phyloP scores from a whole-genome alignment of 169 alveolate species.

The Eimeria tenella region DNA sequence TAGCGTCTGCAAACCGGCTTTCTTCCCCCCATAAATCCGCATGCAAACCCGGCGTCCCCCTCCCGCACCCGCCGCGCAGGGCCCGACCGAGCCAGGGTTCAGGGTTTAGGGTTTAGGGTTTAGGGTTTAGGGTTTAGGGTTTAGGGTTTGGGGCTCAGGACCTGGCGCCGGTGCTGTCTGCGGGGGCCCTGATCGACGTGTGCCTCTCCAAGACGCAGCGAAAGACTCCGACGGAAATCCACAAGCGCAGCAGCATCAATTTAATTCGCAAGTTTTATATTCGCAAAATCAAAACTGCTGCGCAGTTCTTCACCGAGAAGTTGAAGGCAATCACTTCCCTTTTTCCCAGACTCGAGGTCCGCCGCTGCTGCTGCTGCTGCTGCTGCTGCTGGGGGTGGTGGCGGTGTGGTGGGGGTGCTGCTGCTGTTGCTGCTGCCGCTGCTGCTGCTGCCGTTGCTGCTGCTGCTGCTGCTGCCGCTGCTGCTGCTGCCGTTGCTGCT shows the following conservation, averaged over 20 bases:
- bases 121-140: neutral
- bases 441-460: neutral
- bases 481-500: neutral
- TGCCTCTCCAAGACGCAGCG: slow-evolving; percentile 98
- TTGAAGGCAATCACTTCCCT: slow-evolving; percentile 94
- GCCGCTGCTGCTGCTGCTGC: slow-evolving; percentile 14
- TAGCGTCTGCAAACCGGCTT: no score
- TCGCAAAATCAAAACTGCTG: slow-evolving; percentile 99
- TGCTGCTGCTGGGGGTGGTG: no score
- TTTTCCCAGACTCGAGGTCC: slow-evolving; percentile 97
- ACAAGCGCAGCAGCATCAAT: slow-evolving; percentile 98
- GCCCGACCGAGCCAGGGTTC: no score
- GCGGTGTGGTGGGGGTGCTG: neutral
- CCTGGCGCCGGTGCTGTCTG: slow-evolving; percentile 76
- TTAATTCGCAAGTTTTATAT: slow-evolving; percentile 98
- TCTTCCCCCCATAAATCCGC: no score
- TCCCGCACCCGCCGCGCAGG: no score
- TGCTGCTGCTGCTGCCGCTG: neutral
- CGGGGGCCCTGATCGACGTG: slow-evolving; percentile 80
- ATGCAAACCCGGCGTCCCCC: no score
- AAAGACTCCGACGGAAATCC: slow-evolving; percentile 99
- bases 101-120: no score
- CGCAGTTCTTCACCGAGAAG: slow-evolving; percentile 96
- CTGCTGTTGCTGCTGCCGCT: neutral
- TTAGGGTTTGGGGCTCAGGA: slow-evolving; percentile 77